These are phyloP conservation scores for Alternaria brassicae DNA, from an alignment of 2,329 filamentous ascomycete genomes.

Conservation along the genomic window DNA sequence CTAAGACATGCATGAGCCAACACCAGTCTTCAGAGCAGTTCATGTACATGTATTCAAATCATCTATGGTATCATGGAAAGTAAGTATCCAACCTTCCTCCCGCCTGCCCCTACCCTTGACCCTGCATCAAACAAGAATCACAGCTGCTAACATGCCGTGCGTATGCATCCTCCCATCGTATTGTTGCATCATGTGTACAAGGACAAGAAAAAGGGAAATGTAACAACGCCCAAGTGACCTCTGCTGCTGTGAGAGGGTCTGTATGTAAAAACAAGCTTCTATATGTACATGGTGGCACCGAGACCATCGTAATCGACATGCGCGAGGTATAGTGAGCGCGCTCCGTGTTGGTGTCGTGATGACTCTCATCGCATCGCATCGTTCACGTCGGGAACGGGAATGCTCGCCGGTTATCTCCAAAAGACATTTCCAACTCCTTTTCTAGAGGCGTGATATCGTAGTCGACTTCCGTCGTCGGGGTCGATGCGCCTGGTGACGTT, in stretches of 20 bases:
- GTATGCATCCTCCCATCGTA: background rate
- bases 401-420: slow-evolving; percentile 25
- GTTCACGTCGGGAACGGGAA: slow-evolving; percentile 17
- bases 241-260: background rate
- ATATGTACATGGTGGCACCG: slow-evolving; percentile 8
- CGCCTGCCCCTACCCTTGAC: background rate
- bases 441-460: slow-evolving; percentile 34
- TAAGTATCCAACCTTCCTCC: background rate
- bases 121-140: background rate
- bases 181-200: background rate
- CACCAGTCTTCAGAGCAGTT: background rate
- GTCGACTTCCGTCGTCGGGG: slow-evolving; percentile 15
- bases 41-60: background rate
- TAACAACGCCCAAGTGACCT: background rate
- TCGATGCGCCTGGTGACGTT: background rate
- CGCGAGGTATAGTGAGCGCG: background rate
- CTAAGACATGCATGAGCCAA: background rate
- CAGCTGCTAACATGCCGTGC: too few relatives aligned
- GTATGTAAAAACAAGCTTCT: slow-evolving; percentile 11
- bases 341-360: background rate
- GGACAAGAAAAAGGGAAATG: background rate
- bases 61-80: background rate
- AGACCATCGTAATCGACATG: background rate
- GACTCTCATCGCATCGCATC: background rate
- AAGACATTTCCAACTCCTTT: slow-evolving; percentile 44